A percentile compares a stretch with the other conserved stretches of the same genome.
Conservation (phyloP, 1,284 basidiomycete genomes). For the Ustilago crameri region DNA sequence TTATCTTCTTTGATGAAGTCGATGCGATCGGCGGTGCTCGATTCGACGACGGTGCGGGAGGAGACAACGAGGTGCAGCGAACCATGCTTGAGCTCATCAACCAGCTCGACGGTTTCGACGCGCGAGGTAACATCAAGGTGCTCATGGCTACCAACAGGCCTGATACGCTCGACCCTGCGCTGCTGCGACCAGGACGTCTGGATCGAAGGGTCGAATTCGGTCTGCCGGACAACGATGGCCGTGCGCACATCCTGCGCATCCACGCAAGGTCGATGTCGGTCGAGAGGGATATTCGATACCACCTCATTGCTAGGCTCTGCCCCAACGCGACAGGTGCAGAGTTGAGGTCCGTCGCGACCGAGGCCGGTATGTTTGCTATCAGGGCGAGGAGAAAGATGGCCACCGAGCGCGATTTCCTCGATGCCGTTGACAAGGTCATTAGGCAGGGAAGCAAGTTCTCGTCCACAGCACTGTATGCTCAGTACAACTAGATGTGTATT, state of each 20-base stretch:
- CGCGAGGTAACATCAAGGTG: conserved; percentile 98
- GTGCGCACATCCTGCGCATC: conserved; percentile 95
- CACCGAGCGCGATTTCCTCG: conserved; percentile 95
- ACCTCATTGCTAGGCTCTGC: conserved; percentile 94
- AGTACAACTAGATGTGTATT: conserved; percentile 48
- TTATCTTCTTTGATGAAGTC: conserved; percentile 99
- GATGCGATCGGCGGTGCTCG: conserved; percentile 98
- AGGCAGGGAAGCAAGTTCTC: conserved; percentile 97
- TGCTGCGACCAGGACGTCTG: conserved; percentile 93
- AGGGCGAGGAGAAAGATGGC: conserved; percentile 95
- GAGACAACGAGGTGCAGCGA: conserved; percentile 98
- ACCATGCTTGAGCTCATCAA: conserved; percentile 99
- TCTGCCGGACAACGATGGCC: conserved; percentile 92
- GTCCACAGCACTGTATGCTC: conserved; percentile 68
- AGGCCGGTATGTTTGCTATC: conserved; percentile 99
- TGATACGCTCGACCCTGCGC: conserved; percentile 95
- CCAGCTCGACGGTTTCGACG: conserved; percentile 98
- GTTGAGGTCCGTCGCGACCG: conserved; percentile 93
- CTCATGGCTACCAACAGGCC: conserved; percentile 99
- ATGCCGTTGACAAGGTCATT: conserved; percentile 98
- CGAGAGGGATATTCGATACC: conserved; percentile 95
- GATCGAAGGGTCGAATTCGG: conserved; percentile 97
- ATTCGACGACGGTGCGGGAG: conserved; percentile 98
- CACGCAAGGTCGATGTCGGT: conserved; percentile 97
- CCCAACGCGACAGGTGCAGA: conserved; percentile 99